Percentiles rank a stretch among this genome's conserved stretches.
These are phyloP conservation scores for Gentiana dahurica DNA, from an alignment of 257 asterid species.

Conservation along the genomic window DNA sequence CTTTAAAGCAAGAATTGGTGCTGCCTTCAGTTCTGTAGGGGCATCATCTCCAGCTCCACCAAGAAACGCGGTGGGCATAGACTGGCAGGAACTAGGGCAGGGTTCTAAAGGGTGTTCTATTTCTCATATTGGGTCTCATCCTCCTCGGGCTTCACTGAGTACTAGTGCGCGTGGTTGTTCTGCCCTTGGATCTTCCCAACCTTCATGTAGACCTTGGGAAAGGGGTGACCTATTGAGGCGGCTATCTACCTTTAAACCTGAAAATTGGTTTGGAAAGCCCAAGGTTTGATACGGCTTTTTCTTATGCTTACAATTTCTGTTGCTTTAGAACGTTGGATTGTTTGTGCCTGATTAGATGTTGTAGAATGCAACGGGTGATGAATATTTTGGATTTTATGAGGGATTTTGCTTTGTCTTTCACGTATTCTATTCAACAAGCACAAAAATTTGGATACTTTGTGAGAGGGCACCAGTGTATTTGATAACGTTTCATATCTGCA, in stretches of 20 bases:
- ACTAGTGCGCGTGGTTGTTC: slow-evolving; percentile 93
- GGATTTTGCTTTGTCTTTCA: not conserved
- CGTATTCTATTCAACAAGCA: too few relatives aligned
- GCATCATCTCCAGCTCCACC: slow-evolving; percentile 97
- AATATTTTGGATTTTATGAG: too few relatives aligned
- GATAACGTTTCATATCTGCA: too few relatives aligned
- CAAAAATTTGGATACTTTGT: too few relatives aligned
- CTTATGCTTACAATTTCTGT: slow-evolving; percentile 3
- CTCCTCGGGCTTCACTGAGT: slow-evolving; percentile 61
- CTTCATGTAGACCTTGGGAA: slow-evolving; percentile 99
- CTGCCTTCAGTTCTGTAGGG: slow-evolving; percentile 72
- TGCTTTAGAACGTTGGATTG: not conserved
- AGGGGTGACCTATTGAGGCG: slow-evolving; percentile 95
- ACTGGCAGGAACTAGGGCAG: slow-evolving; percentile 70
- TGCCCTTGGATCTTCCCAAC: slow-evolving; percentile 82
- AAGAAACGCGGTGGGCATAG: slow-evolving; percentile 73
- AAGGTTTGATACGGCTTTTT: slow-evolving; percentile 45
- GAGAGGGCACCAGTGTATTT: too few relatives aligned
- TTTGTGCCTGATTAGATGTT: not conserved
- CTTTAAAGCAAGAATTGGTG: not conserved
- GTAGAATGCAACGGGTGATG: too few relatives aligned
- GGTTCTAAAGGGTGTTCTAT: slow-evolving; percentile 77
- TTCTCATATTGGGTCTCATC: slow-evolving; percentile 80
- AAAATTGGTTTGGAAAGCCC: slow-evolving; percentile 92
- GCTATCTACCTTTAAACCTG: slow-evolving; percentile 84